Evolutionary conservation across 805 yeast genomes (phyloP), one percentile per base, ranked within the genome.

Genomic region (Hanseniaspora hatyaiensis): DNA sequence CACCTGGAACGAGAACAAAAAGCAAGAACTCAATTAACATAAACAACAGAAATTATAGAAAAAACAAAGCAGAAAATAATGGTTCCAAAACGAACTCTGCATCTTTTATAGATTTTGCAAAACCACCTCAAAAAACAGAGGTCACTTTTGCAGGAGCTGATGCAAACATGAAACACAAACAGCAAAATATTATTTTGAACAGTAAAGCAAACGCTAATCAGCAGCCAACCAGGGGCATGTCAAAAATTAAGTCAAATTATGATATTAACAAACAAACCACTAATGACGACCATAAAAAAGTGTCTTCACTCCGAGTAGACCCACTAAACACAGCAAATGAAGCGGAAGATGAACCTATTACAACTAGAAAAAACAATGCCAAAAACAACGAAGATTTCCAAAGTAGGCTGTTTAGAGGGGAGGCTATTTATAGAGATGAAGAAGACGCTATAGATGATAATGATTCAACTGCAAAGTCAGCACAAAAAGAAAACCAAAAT

Each of bases 391-490:
- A 51, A 9, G 60, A 61, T 47, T 61, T 62, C 47, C 66, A 63
- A 51, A 62, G 58, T 22, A 59, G 61, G 45, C 43, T 63, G 13
- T 63, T 63, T 46, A 62, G 66, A 51, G 67, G 67, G 30, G 55
- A 62, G 48, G 51, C 60, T 55, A 52, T 60, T 15, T 55, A 57
- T 50, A 58, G 65, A 50, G 65, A 63, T 40, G 65, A 60, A 49
- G 55, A 51, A 15, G 55, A 53, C 15, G 49, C 48, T 29, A 43
- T 49, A 12, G 50, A 50, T 11, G 50, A 40, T 5, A 34, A 33
- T 16, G 55, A 51, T 13, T 51, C 41, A 29, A 37, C 41, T 16
- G 51, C 33, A 18, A 43, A 23, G 8, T 16, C 23, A 18, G 31
- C 28, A 11, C 31, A 34, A 12, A 12, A 34, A 29, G 26, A 11